These are phyloP conservation scores for Rubroboletus pulcherrimus DNA, from an alignment of 768 basidiomycete species.

Conservation along the genomic window DNA sequence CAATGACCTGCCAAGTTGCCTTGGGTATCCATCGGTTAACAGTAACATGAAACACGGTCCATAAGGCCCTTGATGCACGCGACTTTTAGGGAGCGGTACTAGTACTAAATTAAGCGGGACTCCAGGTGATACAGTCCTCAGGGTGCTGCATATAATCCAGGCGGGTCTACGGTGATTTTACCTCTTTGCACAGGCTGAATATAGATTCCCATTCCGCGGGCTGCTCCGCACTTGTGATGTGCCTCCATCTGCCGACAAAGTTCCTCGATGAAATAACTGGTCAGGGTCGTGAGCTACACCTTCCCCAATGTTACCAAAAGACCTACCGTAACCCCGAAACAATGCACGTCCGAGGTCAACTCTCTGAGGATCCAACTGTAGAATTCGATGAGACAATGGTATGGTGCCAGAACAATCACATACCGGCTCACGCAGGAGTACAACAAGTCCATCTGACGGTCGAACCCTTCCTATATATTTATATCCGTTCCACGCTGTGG, in stretches of 20 bases:
- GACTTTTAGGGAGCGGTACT: background rate
- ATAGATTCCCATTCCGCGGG: conserved; percentile 47
- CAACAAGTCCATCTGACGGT: conserved; percentile 55
- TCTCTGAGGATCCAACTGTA: conserved; percentile 25
- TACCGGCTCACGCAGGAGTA: conserved; percentile 51
- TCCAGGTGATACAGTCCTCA: background rate
- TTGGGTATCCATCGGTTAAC: background rate
- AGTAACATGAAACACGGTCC: background rate
- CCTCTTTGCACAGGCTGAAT: conserved; percentile 48
- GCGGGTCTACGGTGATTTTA: conserved; percentile 14
- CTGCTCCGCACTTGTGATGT: conserved; percentile 29
- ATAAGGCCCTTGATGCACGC: conserved; percentile 6
- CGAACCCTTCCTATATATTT: conserved; percentile 56
- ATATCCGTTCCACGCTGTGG: conserved; percentile 55
- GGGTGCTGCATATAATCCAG: background rate
- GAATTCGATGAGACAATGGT: conserved; percentile 1
- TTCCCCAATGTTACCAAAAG: background rate
- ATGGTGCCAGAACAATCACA: conserved; percentile 16
- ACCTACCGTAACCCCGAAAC: conserved; percentile 48
- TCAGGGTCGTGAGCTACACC: conserved; percentile 8
- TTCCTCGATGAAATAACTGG: conserved; percentile 49
- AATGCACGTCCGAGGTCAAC: conserved; percentile 34
- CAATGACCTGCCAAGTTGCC: background rate
- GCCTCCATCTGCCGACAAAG: conserved; percentile 48
- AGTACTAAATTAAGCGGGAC: background rate